phyloP scores from a whole-genome alignment of 768 basidiomycete species.

The Sutorius australiensis region DNA sequence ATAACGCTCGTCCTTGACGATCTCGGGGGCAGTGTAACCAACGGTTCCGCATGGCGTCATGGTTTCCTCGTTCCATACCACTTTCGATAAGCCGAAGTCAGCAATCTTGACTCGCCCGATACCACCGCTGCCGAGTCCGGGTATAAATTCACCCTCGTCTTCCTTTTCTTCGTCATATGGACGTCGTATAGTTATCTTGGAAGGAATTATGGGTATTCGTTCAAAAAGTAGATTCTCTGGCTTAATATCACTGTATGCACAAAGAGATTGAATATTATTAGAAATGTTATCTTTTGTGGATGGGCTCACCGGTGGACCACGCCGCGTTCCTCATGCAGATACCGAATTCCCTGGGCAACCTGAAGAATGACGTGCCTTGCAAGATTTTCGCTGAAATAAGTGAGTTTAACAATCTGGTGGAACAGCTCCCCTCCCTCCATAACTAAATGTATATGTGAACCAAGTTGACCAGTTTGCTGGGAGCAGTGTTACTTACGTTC shows the following conservation, averaged over 20 bases:
- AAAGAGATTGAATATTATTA: not conserved
- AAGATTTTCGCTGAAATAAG: conserved; percentile 98
- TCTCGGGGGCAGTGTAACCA: conserved; percentile 98
- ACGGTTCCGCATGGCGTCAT: conserved; percentile 99
- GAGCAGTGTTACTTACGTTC: conserved; percentile 59
- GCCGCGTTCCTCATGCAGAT: conserved; percentile 95
- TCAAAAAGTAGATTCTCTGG: conserved; percentile 97
- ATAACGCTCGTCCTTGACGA: conserved; percentile 97
- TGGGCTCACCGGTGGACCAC: conserved; percentile 80
- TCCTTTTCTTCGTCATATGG: conserved; percentile 98
- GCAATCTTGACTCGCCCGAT: conserved; percentile 99
- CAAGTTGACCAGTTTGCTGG: not conserved
- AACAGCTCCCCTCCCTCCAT: conserved; percentile 99
- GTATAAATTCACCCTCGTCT: conserved; percentile 94
- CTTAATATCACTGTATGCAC: conserved; percentile 74
- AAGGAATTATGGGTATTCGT: conserved; percentile 86
- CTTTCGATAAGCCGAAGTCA: conserved; percentile 95
- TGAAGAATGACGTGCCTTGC: conserved; percentile 96
- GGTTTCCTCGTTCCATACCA: conserved; percentile 98
- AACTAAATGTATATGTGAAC: conserved; percentile 44
- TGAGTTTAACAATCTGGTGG: conserved; percentile 98
- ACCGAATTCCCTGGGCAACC: conserved; percentile 89
- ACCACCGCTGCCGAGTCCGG: conserved; percentile 91
- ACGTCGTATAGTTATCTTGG: conserved; percentile 65
- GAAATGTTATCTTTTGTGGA: not conserved